Evolutionary conservation across 768 basidiomycete genomes (phyloP), one percentile per base, ranked within the genome.

Genomic region (Kwoniella bestiolae): DNA sequence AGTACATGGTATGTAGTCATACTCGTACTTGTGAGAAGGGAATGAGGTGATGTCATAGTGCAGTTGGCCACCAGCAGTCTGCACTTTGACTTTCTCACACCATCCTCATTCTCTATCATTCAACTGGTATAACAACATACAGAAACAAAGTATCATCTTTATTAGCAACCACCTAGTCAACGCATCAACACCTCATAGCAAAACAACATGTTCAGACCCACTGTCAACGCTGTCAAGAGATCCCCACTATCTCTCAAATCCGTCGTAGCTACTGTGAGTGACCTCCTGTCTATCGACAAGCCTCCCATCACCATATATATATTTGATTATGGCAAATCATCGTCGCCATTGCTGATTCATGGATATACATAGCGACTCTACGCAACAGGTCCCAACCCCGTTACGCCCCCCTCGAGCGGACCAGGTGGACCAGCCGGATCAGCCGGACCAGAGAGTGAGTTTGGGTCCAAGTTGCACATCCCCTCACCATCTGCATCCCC

Each of bases 351-450:
- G 26, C 26, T 25, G 12, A 26, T 9, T 26, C 26, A 11, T 34
- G 9, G n/a, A n/a, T 35, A 3, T 44, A 12, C 18, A 7, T 28
- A 59, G 57, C 18, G 57, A 46, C 21, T 35, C 35, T 59, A 59
- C 57, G 57, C 44, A 18, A 35, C 34, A 18, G 57, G 28, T 44
- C 57, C 57, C 21, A 31, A 29, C 50, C 59, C 44, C 16, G 4
- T 26, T 34, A 47, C 29, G 29, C 59, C 59, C 14, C 59, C 59
- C 50, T n/a, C 59, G 5, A 35, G 32, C 50, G 41, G 32, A 34
- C 59, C 59, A 25, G 45, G 45, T 47, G 45, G 41, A 35, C 59
- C 59, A 44, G 23, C 59, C n/a, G 41, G 41, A 34, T 47, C 44
- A 47, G 45, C 12, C 12, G 46, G 46, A 16, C 34, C 14, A 5